A percentile compares a stretch with the other conserved stretches of the same genome.
phyloP scores from a whole-genome alignment of 305 asterid genomes.

The Solanum hybrid region DNA sequence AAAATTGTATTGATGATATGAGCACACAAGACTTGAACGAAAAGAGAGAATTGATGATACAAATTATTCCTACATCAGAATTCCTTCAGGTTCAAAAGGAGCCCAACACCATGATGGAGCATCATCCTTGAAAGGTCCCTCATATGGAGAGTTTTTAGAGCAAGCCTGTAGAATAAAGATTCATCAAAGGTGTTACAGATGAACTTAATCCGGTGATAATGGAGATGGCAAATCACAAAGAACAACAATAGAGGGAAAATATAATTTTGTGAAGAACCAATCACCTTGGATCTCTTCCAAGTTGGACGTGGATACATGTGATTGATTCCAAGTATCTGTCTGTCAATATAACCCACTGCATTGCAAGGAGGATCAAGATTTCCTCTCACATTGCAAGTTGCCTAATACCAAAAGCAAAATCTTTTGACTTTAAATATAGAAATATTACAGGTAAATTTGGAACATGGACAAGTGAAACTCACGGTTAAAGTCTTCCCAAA shows the following conservation, averaged over 20 bases:
- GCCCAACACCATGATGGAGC: conserved; percentile 75
- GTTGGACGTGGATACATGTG: conserved; percentile 68
- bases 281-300: conserved; percentile 70
- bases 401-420: conserved; percentile 22
- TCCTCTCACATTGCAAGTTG: conserved; percentile 53
- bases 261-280: not conserved
- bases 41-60: not conserved
- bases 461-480: conserved; percentile 10
- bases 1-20: not conserved
- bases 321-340: conserved; percentile 57
- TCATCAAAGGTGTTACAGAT: not conserved
- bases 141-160: conserved; percentile 45
- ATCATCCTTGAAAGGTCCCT: conserved; percentile 50
- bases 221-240: not conserved
- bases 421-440: not conserved
- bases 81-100: conserved; percentile 78
- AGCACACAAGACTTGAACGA: not conserved
- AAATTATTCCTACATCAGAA: conserved; percentile 45
- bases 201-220: not conserved
- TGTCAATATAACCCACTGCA: conserved; percentile 69
- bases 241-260: not conserved
- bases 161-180: conserved; percentile 38
- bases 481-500: conserved; percentile 51
- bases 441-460: not conserved
- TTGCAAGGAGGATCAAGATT: conserved; percentile 64